Evolutionary conservation across 208 protist species (phyloP).

Genomic region (Acanthamoeba triangularis): DNA sequence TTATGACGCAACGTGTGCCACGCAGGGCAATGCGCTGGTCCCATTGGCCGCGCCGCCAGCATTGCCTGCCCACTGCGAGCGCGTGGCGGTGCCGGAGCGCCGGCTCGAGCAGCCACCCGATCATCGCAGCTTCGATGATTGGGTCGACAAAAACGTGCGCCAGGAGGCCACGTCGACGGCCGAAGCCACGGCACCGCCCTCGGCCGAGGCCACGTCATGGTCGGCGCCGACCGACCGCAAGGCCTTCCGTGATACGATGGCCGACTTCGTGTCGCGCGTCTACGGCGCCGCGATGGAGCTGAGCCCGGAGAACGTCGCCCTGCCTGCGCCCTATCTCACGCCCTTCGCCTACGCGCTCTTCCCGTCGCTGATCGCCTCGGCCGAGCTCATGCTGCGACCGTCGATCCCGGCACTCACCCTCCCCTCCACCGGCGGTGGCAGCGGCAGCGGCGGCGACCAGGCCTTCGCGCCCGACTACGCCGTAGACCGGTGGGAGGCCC

Average conservation of each 20-base stretch:
- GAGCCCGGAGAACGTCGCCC: background rate
- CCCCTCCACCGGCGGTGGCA: too few relatives aligned
- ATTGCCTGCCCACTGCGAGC: background rate
- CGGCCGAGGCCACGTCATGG: background rate
- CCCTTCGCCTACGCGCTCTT: slow-evolving; percentile 28
- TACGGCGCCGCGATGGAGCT: background rate
- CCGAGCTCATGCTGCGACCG: background rate
- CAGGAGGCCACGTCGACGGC: background rate
- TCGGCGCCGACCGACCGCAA: background rate
- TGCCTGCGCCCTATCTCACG: background rate
- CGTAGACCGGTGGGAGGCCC: slow-evolving; percentile 29
- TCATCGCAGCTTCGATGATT: background rate
- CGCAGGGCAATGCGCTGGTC: slow-evolving; percentile 45
- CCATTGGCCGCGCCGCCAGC: slow-evolving; percentile 9
- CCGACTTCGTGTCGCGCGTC: slow-evolving; percentile 6
- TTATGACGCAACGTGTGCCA: background rate
- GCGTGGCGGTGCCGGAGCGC: background rate
- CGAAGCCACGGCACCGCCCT: too few relatives aligned
- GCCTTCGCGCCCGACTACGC: background rate
- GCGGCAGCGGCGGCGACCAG: too few relatives aligned
- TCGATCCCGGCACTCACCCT: background rate
- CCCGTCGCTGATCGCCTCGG: background rate
- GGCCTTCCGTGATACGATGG: slow-evolving; percentile 29
- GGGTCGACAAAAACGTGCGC: background rate
- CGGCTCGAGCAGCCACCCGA: background rate